These are phyloP conservation scores for Mucuna pruriens DNA, from an alignment of 306 rosid genomes.

Conservation along the genomic window DNA sequence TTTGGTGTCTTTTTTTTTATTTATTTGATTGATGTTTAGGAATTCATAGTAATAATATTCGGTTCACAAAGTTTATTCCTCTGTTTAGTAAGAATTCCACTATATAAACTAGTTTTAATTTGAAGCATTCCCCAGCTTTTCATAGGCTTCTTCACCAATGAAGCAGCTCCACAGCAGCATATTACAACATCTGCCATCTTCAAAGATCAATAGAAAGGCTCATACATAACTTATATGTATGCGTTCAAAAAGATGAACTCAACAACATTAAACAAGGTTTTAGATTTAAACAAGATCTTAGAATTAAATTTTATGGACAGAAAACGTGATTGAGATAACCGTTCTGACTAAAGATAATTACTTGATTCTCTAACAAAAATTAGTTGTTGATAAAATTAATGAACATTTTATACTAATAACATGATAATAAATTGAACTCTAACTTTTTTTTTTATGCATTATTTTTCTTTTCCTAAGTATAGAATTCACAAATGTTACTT, in stretches of 20 bases:
- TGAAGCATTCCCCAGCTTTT: constrained; percentile 35
- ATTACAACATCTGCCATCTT: constrained; percentile 32
- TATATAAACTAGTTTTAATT: background rate
- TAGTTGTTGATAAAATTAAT: too few species aligned
- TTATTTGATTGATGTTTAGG: background rate
- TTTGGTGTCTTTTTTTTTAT: background rate
- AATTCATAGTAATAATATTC: constrained; percentile 22
- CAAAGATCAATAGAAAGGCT: background rate
- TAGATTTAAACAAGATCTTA: too few species aligned
- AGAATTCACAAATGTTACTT: constrained; percentile 15
- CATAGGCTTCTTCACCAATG: constrained; percentile 29
- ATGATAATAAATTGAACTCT: too few species aligned
- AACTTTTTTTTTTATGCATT: background rate
- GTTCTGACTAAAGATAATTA: too few species aligned
- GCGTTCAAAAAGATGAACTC: constrained; percentile 24
- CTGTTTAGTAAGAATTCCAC: constrained; percentile 31
- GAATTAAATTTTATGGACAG: too few species aligned
- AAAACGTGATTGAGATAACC: too few species aligned
- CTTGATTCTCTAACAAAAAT: too few species aligned
- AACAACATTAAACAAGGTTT: too few species aligned
- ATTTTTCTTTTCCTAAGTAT: background rate
- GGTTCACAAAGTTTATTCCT: constrained; percentile 33
- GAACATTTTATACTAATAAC: too few species aligned
- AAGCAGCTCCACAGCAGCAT: constrained; percentile 9
- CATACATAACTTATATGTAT: background rate